Percentiles rank a stretch among this genome's conserved stretches.
Conservation (phyloP, 768 basidiomycete species). For the Daedaleopsis sinensis region DNA sequence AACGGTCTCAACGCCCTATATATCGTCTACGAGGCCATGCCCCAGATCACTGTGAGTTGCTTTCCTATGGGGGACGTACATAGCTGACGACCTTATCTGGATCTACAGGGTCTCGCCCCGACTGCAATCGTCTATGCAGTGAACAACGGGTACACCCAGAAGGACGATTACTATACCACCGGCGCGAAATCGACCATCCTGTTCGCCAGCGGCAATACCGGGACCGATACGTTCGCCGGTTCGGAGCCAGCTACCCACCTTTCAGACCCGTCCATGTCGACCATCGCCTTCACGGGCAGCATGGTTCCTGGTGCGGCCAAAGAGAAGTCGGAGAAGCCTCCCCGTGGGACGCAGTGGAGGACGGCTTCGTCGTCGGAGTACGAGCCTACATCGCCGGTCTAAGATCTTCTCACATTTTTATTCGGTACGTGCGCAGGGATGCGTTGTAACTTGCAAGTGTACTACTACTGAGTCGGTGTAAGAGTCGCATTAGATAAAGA, state of each 20-base stretch:
- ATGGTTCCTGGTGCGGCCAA: too few species aligned
- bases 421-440: too few species aligned
- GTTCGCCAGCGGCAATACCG: neutral
- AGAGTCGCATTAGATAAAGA: too few species aligned
- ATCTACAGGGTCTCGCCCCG: conserved; percentile 11
- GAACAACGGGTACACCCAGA: conserved; percentile 5
- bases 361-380: too few species aligned
- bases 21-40: conserved; percentile 19
- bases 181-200: neutral
- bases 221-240: neutral
- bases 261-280: too few species aligned
- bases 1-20: conserved; percentile 13
- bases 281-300: too few species aligned
- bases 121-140: conserved; percentile 11
- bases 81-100: neutral
- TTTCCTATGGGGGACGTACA: neutral
- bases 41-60: conserved; percentile 18
- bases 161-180: neutral
- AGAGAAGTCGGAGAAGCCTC: too few species aligned
- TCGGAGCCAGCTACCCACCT: neutral
- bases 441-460: too few species aligned
- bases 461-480: too few species aligned
- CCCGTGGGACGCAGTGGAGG: too few species aligned
- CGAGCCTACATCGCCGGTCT: too few species aligned
- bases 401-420: too few species aligned